These are phyloP conservation scores for Scenedesmus sp. DNA, from an alignment of 163 green algal species.

Conservation along the genomic window DNA sequence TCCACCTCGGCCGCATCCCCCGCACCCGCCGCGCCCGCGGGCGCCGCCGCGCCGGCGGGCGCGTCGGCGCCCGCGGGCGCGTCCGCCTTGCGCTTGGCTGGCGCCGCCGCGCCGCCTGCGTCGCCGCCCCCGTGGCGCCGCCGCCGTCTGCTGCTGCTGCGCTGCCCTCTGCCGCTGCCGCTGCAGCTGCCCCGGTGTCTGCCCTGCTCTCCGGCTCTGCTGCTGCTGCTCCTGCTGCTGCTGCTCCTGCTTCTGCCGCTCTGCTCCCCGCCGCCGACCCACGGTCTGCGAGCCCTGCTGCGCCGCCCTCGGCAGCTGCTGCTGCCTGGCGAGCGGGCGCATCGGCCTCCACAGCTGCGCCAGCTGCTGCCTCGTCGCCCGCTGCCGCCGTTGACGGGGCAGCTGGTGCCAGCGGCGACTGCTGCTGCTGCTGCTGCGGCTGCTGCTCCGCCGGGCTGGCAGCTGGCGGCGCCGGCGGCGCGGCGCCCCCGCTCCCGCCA, in stretches of 20 bases:
- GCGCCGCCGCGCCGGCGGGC: too few relatives aligned
- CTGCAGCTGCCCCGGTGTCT: background rate
- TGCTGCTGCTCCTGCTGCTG: slow-evolving; percentile 2
- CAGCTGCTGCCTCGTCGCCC: too few relatives aligned
- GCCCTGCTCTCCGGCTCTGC: background rate
- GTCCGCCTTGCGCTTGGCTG: too few relatives aligned
- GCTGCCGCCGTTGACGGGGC: background rate
- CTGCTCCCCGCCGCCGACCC: background rate
- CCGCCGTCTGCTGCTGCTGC: too few relatives aligned
- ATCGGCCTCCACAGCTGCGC: background rate
- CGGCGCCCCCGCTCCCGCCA: too few relatives aligned
- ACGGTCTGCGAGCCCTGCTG: slow-evolving; percentile 6
- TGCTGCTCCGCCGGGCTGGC: too few relatives aligned
- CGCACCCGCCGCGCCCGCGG: too few relatives aligned
- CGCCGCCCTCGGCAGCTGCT: background rate
- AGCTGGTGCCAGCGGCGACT: background rate
- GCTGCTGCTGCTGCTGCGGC: background rate
- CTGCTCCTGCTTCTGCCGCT: slow-evolving; percentile 13
- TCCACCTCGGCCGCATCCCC: background rate
- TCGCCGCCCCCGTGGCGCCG: too few relatives aligned
- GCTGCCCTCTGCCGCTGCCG: slow-evolving; percentile 6
- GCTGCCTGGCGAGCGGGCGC: background rate
- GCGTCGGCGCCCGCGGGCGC: too few relatives aligned
- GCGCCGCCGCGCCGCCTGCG: too few relatives aligned
- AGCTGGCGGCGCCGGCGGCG: background rate